Percentiles rank a stretch among this genome's conserved stretches.
Evolutionary conservation across 2,329 filamentous ascomycete species (phyloP).

Genomic region (Hortaea werneckii): DNA sequence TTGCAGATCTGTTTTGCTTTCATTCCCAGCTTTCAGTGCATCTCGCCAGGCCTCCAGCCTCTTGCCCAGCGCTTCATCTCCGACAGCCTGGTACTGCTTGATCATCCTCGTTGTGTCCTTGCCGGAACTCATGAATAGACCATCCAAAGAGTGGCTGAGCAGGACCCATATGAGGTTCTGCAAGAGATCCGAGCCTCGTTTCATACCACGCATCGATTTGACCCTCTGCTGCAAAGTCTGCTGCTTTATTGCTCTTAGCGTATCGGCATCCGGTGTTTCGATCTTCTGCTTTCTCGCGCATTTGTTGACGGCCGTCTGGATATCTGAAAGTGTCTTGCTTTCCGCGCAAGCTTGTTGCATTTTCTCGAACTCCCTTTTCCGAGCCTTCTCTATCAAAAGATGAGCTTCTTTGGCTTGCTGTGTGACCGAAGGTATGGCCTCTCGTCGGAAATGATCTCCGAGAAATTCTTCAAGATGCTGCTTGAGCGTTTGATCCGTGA

Average conservation of each 20-base stretch:
- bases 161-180: constrained; percentile 27
- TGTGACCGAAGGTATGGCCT: constrained; percentile 13
- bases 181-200: constrained; percentile 21
- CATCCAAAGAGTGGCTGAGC: constrained; percentile 15
- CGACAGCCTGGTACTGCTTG: constrained; percentile 16
- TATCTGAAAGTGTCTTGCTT: constrained; percentile 13
- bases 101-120: constrained; percentile 29
- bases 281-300: constrained; percentile 20
- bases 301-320: constrained; percentile 15
- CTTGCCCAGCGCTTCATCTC: constrained; percentile 13
- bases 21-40: constrained; percentile 18
- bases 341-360: constrained; percentile 15
- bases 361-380: constrained; percentile 18
- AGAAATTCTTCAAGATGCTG: constrained; percentile 19
- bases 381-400: constrained; percentile 11
- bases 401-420: constrained; percentile 9
- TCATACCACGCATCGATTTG: constrained; percentile 16
- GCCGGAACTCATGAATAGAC: constrained; percentile 24
- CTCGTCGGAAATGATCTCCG: constrained; percentile 15
- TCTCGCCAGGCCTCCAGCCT: constrained; percentile 21
- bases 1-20: constrained; percentile 14
- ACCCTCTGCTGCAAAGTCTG: constrained; percentile 13
- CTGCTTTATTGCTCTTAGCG: constrained; percentile 12
- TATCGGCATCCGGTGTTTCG: constrained; percentile 7
- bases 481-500: constrained; percentile 17